These are phyloP conservation scores for Ogataea trehaloabstinens DNA, from an alignment of 805 yeast species.

Conservation along the genomic window DNA sequence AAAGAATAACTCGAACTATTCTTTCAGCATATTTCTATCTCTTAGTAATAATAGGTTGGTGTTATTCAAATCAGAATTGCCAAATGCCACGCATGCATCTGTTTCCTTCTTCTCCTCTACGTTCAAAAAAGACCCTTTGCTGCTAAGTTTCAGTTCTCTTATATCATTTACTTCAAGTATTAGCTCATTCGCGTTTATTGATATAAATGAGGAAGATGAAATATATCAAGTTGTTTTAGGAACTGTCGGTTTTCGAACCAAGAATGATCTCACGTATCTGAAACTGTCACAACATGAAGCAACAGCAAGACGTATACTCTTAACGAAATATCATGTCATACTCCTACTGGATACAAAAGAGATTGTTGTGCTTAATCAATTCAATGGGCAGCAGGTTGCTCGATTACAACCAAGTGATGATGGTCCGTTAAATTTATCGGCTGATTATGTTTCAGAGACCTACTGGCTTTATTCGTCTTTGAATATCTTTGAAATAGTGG, in stretches of 20 bases:
- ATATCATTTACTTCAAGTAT: constrained; percentile 9
- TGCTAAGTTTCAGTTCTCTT: constrained; percentile 17
- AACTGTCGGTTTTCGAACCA: constrained; percentile 16
- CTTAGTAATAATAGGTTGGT: constrained; percentile 16
- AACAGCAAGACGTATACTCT: constrained; percentile 33
- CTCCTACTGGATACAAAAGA: constrained; percentile 42
- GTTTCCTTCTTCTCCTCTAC: constrained; percentile 9
- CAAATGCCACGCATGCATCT: constrained; percentile 7
- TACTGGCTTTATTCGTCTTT: constrained; percentile 71
- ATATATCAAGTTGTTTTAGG: constrained; percentile 20
- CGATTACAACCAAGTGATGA: constrained; percentile 33
- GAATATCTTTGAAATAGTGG: constrained; percentile 67
- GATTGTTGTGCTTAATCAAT: constrained; percentile 45
- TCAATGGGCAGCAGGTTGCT: constrained; percentile 46
- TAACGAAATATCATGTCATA: constrained; percentile 56
- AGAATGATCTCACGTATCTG: constrained; percentile 19
- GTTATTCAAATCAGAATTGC: constrained; percentile 13
- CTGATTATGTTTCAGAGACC: constrained; percentile 53
- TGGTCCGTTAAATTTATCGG: constrained; percentile 42
- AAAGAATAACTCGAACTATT: constrained; percentile 4
- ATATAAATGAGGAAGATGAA: constrained; percentile 17
- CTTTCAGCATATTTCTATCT: constrained; percentile 8
- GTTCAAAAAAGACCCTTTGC: constrained; percentile 23
- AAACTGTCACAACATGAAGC: constrained; percentile 10
- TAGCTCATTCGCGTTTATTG: constrained; percentile 21